Evolutionary conservation across 2,329 filamentous ascomycete genomes (phyloP), one percentile per base, ranked within the genome.

Genomic region (Aspergillus nomiae): DNA sequence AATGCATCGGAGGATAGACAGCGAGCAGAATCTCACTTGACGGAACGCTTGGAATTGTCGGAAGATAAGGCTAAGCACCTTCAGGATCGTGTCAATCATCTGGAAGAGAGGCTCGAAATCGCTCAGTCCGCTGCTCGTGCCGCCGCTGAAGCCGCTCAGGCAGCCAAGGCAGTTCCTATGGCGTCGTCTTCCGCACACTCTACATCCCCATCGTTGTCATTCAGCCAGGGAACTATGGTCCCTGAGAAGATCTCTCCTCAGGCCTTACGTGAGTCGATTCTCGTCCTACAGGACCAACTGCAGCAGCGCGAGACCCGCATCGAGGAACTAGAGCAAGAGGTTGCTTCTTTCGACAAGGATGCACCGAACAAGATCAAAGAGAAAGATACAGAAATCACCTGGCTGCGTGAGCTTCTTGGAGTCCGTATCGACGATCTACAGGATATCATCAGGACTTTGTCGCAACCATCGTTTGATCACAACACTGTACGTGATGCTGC

Each of bases 271-370:
- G 95, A 99, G 78, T 97, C 94, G 0, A 97, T 99, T 74, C 89
- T 96, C 79, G 95, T 97, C 21, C 84, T 99, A 30, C 95, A 99
- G 79, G 94, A 98, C 77, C 95, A 99, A 77, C 85, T 99, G 8
- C 95, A 98, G 77, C 92, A 95, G 70, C 93, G 95, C 59, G 95
- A 99, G 80, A 86, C 90, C 64, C 89, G 88, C 45, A 96, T 98
- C 69, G 95, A 99, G 75, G 87, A 90, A 65, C 89, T 98, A 14
- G 92, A 97, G 78, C 86, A 89, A 58, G 84, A 89, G 58, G 82
- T 93, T 9, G 81, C 86, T 21, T 85, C 86, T 63, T 78, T 90
- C 3, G 92, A 96, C 70, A 89, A 89, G 10, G 91, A 97, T 46
- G 90, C 92, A 0, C 87, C 91, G 2, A 85, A 82, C 57, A 97